These are phyloP conservation scores for Solanum commersonii DNA, from an alignment of 257 asterid species.

Conservation along the genomic window DNA sequence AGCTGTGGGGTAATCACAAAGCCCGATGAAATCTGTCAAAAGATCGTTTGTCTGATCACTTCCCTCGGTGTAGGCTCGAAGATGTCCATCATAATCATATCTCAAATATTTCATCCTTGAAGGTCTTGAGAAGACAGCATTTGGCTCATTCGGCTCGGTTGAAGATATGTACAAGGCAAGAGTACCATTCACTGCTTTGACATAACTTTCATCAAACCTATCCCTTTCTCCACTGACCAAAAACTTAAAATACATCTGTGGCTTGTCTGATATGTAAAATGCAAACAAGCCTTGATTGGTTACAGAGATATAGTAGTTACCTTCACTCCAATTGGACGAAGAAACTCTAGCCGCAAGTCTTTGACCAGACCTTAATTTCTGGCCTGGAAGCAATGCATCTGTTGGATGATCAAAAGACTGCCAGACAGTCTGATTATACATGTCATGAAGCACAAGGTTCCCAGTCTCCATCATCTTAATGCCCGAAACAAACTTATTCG, in stretches of 20 bases:
- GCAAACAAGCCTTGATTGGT: conserved; percentile 19
- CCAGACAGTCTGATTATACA: conserved; percentile 18
- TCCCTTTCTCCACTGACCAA: neutral
- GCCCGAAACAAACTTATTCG: conserved; percentile 17
- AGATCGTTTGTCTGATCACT: conserved; percentile 8
- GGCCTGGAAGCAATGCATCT: conserved; percentile 28
- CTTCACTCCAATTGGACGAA: conserved; percentile 18
- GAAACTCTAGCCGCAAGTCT: conserved; percentile 27
- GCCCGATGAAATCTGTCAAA: conserved; percentile 5
- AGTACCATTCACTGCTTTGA: conserved; percentile 32
- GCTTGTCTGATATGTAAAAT: conserved; percentile 10
- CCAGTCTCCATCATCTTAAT: conserved; percentile 32
- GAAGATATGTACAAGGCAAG: conserved; percentile 19
- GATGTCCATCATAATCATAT: conserved; percentile 29
- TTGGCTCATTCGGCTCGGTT: conserved; percentile 15
- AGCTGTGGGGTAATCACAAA: conserved; percentile 25
- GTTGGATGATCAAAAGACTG: conserved; percentile 45
- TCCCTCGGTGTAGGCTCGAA: conserved; percentile 20
- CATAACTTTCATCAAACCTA: conserved; percentile 18
- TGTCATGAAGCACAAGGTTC: conserved; percentile 27
- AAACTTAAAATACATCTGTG: conserved; percentile 8
- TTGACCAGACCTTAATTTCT: conserved; percentile 19
- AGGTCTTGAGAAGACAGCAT: conserved; percentile 1
- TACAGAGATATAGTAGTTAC: conserved; percentile 11
- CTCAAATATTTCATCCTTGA: conserved; percentile 20